A percentile compares a stretch with the other conserved stretches of the same genome.
Conservation (phyloP, 768 basidiomycete genomes). For the Russula sp. region DNA sequence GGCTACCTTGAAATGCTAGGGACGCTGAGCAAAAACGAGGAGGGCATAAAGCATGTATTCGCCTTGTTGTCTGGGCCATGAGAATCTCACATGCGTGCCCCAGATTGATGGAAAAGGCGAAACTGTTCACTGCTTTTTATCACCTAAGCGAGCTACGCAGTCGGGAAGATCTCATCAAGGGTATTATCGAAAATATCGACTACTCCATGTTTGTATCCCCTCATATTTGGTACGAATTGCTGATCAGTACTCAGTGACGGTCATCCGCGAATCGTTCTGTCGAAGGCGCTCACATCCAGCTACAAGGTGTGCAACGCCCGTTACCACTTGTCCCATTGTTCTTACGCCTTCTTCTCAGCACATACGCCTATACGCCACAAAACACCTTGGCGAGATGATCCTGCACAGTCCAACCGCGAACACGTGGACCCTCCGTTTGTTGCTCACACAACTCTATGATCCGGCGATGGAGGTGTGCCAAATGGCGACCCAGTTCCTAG, state of each 20-base stretch:
- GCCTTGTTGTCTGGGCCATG: neutral
- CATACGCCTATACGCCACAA: conserved; percentile 83
- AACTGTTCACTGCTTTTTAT: conserved; percentile 93
- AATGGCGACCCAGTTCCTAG: conserved; percentile 81
- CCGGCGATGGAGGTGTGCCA: conserved; percentile 86
- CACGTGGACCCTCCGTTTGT: conserved; percentile 84
- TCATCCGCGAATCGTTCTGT: conserved; percentile 87
- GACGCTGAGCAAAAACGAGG: conserved; percentile 77
- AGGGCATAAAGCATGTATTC: conserved; percentile 70
- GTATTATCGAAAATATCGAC: conserved; percentile 86
- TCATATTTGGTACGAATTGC: neutral
- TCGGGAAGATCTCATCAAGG: conserved; percentile 87
- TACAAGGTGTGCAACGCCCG: conserved; percentile 57
- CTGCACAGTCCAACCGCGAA: conserved; percentile 57
- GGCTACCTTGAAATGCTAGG: conserved; percentile 98
- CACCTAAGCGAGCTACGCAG: conserved; percentile 87
- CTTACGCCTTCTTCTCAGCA: conserved; percentile 43
- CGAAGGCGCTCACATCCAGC: conserved; percentile 91
- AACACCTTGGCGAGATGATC: conserved; percentile 78
- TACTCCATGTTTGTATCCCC: conserved; percentile 66
- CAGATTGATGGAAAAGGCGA: conserved; percentile 86
- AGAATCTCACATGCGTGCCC: neutral
- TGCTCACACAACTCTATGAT: conserved; percentile 95
- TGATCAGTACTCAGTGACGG: conserved; percentile 60
- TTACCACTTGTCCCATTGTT: neutral